Evolutionary conservation across 306 rosid species (phyloP).

Genomic region (Macrotyloma uniflorum): DNA sequence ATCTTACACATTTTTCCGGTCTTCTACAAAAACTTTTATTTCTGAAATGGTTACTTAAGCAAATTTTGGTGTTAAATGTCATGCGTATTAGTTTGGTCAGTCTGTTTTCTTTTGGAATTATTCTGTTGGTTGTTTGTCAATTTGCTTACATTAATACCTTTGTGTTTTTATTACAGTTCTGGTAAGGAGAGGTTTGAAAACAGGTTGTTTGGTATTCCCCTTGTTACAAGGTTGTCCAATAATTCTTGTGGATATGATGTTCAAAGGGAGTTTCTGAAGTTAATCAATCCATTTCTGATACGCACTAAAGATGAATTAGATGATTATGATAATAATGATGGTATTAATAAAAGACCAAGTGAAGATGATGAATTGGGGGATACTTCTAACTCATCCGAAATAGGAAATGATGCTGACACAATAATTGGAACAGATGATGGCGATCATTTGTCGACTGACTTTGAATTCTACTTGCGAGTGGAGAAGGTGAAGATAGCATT

Average conservation of each 20-base stretch:
- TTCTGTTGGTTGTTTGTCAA: constrained; percentile 19
- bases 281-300: constrained; percentile 60
- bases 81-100: constrained; percentile 9
- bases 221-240: constrained; percentile 65
- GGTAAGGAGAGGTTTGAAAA: constrained; percentile 38
- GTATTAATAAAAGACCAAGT: constrained; percentile 40
- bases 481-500: constrained; percentile 43
- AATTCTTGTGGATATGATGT: constrained; percentile 57
- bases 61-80: constrained; percentile 22
- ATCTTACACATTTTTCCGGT: constrained; percentile 7
- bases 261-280: constrained; percentile 56
- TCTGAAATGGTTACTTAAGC: constrained; percentile 13
- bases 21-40: constrained; percentile 3
- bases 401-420: constrained; percentile 51
- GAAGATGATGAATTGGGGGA: constrained; percentile 58
- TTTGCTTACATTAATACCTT: constrained; percentile 23
- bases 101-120: constrained; percentile 15
- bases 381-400: constrained; percentile 42
- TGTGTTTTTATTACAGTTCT: constrained; percentile 33
- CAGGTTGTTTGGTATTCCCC: constrained; percentile 60
- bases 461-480: constrained; percentile 50
- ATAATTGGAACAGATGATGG: constrained; percentile 49
- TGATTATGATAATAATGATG: constrained; percentile 41
- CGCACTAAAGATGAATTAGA: constrained; percentile 43
- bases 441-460: constrained; percentile 48